These are phyloP conservation scores for Rhodotorula mucilaginosa DNA, from an alignment of 1,284 basidiomycete genomes.

Conservation along the genomic window DNA sequence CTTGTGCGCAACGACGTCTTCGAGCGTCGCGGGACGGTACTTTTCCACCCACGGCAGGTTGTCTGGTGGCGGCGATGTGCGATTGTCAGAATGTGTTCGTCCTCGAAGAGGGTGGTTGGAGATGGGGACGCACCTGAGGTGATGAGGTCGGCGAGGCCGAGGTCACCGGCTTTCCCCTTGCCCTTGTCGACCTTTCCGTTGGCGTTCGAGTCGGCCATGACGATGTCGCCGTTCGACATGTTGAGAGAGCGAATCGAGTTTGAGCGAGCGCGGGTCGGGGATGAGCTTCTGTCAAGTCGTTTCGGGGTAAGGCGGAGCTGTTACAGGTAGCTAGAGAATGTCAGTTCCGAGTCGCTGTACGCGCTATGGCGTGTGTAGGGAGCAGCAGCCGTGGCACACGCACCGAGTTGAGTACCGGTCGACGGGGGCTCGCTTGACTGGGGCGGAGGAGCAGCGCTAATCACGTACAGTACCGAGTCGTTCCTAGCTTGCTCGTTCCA, in stretches of 20 bases:
- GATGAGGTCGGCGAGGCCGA: constrained; percentile 17
- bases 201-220: constrained; percentile 18
- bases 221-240: constrained; percentile 8
- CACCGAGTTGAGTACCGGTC: too few relatives aligned
- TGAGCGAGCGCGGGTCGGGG: too few relatives aligned
- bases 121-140: background rate
- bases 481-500: too few relatives aligned
- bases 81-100: background rate
- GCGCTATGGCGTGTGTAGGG: too few relatives aligned
- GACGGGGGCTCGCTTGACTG: too few relatives aligned
- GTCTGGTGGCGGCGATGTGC: background rate
- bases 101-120: background rate
- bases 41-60: constrained; percentile 78
- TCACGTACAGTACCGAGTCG: too few relatives aligned
- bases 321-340: too few relatives aligned
- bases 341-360: too few relatives aligned
- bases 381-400: too few relatives aligned
- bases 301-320: background rate
- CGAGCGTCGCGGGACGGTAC: constrained; percentile 80
- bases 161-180: constrained; percentile 23
- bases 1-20: constrained; percentile 90
- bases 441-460: too few relatives aligned
- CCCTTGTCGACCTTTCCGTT: constrained; percentile 27
- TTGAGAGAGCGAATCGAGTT: too few relatives aligned
- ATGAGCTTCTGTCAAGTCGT: too few relatives aligned